Percentiles rank a stretch among this genome's conserved stretches.
Evolutionary conservation across 768 basidiomycete genomes (phyloP).

Genomic region (Macrolepiota albuminosa): DNA sequence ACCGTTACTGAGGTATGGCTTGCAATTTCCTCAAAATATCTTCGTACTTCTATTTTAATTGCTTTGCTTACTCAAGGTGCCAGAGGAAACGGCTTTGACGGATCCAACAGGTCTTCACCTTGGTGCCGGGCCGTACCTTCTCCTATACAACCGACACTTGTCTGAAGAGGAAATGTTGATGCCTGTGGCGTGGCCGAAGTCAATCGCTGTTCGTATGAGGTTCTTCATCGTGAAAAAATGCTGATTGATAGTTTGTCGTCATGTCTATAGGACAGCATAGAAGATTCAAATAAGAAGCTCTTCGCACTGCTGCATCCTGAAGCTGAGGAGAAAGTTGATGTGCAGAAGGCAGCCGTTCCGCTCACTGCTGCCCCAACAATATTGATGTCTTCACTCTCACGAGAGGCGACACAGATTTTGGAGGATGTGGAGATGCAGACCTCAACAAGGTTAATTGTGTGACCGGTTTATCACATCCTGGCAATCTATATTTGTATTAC

Average conservation of each 20-base stretch:
- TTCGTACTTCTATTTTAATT: not conserved
- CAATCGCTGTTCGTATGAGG: conserved; percentile 28
- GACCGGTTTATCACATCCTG: not conserved
- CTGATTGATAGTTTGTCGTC: not conserved
- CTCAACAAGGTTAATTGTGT: not conserved
- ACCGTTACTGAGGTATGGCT: conserved; percentile 54
- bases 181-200: conserved; percentile 31
- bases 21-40: not conserved
- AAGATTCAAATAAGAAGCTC: conserved; percentile 30
- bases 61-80: conserved; percentile 40
- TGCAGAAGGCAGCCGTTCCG: not conserved
- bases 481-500: not conserved
- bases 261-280: conserved; percentile 26
- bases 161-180: conserved; percentile 30
- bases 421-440: conserved; percentile 2
- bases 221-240: not conserved
- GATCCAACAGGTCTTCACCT: conserved; percentile 72
- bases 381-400: not conserved
- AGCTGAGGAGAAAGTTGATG: not conserved
- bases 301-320: conserved; percentile 14
- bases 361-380: not conserved
- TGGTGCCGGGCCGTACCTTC: conserved; percentile 70
- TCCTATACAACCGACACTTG: conserved; percentile 57
- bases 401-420: not conserved
- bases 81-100: conserved; percentile 63